Base-by-base conservation (phyloP, 768 basidiomycete genomes). In the Exidia glandulosa region DNA sequence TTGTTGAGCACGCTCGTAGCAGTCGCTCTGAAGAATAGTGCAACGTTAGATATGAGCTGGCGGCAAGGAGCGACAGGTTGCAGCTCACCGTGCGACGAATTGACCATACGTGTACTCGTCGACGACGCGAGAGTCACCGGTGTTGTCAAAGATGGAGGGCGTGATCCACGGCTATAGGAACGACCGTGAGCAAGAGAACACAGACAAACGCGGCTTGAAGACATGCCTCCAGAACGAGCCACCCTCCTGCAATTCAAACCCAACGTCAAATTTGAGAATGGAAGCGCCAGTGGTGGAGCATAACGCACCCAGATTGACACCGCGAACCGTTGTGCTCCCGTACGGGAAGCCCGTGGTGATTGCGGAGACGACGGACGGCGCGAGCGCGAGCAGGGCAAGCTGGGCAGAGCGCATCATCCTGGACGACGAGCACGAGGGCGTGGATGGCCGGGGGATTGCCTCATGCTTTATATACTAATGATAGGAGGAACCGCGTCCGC, bases 101-200 rank as follows among this genome's bases (percentile, higher is more conserved):
- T 83, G 78, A 57, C 85, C 79, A 64, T 89, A 90, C 1, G 88
- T 90, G 74, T 79, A 91, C 65, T 91, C 88, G 70, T 92, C 90
- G 59, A 87, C 76, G 66, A 86, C 85, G 62, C 71, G 71, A 57
- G 59, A 63, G 66, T 81, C 66, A 25, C 81, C 82, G 0, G 87
- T 88, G 67, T 81, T 76, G 60, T 87, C 83, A 67, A 88, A 90
- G 5, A 90, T 66, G 52, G 82, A 84, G 32, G 88, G 88, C 0
- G 87, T 88, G 65, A 90, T 86, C 86, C 86, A 90, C 7, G 88
- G 86, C 84, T 70, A 63, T 13, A 58, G n/a, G n/a, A n/a, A n/a
- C 32, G 37, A 27, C 23, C 25, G 32, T 50, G 34, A 7, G 47
- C 32, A 32, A 58, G 48, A 4, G 32, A 57, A 57, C 55, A 16